Conservation (phyloP, 345 rosid genomes). For the Ceriops tagal region DNA sequence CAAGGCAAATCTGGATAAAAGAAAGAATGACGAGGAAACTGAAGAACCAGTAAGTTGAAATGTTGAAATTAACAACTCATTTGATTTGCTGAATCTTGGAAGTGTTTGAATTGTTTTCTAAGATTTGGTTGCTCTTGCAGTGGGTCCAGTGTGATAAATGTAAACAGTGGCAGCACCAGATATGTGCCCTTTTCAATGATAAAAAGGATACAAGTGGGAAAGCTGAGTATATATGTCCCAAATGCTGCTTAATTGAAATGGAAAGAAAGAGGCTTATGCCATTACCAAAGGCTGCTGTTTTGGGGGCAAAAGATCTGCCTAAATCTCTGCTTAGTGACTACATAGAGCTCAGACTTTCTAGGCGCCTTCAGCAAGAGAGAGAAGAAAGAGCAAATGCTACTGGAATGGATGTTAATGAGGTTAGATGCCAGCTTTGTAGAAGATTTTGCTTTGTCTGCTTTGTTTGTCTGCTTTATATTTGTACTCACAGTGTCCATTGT, state of each 20-base stretch:
- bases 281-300: constrained; percentile 14
- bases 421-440: constrained; percentile 23
- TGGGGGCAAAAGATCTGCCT: constrained; percentile 57
- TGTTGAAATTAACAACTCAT: constrained; percentile 1
- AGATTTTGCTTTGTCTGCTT: not conserved
- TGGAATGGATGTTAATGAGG: constrained; percentile 46
- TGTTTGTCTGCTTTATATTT: not conserved
- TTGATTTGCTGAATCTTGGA: not conserved
- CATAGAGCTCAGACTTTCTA: constrained; percentile 47
- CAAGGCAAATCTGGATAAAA: constrained; percentile 33
- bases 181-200: constrained; percentile 57
- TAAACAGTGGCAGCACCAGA: constrained; percentile 56
- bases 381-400: constrained; percentile 37
- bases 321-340: constrained; percentile 44
- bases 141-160: constrained; percentile 61
- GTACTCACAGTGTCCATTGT: not conserved
- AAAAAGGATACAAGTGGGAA: constrained; percentile 34
- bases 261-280: constrained; percentile 20
- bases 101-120: constrained; percentile 2
- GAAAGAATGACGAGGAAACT: constrained; percentile 32
- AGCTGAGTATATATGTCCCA: constrained; percentile 46
- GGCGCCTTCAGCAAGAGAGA: constrained; percentile 45
- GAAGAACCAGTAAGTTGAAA: constrained; percentile 40
- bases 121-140: constrained; percentile 28
- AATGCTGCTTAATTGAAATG: constrained; percentile 45